phyloP scores from a whole-genome alignment of 1,284 basidiomycete species.

The Rhodotorula sp. region DNA sequence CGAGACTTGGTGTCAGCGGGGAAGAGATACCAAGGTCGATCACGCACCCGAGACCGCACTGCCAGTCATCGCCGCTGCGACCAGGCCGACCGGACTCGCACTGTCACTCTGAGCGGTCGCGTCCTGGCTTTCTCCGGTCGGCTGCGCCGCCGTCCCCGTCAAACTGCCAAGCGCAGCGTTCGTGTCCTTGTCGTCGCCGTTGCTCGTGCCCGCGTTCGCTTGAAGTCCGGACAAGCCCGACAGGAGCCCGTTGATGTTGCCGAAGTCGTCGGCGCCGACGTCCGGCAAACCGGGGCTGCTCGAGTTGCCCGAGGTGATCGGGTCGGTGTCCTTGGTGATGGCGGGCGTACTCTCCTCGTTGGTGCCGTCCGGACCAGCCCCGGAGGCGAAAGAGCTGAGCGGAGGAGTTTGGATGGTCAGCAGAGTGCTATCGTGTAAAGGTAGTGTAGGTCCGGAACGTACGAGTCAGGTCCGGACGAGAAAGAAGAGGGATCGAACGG shows the following conservation, averaged over 20 bases:
- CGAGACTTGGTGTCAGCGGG: background rate
- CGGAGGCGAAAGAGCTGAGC: background rate
- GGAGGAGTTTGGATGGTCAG: background rate
- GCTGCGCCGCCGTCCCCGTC: background rate
- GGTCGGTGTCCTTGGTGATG: background rate
- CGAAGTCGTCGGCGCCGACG: conserved; percentile 3
- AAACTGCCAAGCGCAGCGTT: background rate
- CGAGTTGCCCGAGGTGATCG: conserved; percentile 17
- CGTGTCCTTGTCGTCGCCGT: background rate
- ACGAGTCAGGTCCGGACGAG: conserved; percentile 1
- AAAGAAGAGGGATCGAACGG: background rate
- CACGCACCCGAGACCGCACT: too few species aligned
- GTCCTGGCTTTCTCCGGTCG: background rate
- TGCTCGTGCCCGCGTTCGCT: background rate
- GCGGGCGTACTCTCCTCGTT: background rate
- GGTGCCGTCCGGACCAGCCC: background rate
- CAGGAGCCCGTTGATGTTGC: background rate
- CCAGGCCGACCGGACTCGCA: background rate
- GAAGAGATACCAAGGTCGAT: background rate
- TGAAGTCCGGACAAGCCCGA: background rate
- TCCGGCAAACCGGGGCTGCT: conserved; percentile 31
- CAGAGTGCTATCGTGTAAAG: too few species aligned
- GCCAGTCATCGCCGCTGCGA: background rate
- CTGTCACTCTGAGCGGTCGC: background rate
- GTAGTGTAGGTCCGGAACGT: background rate